Evolutionary conservation across 2,329 filamentous ascomycete genomes (phyloP), one percentile per base, ranked within the genome.

Genomic region (Diaporthe capsici): DNA sequence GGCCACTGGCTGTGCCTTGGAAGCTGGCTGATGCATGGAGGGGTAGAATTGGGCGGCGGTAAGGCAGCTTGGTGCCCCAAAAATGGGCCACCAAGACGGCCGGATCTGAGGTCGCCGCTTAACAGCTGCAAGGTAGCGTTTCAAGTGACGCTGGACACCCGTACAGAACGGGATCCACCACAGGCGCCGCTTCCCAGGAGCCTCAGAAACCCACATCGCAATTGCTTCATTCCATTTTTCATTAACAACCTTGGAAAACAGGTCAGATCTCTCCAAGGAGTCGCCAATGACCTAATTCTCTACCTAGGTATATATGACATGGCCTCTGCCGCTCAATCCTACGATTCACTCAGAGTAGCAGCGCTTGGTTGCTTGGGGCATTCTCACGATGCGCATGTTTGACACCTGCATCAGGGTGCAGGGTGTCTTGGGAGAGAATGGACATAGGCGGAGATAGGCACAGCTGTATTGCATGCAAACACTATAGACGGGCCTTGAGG

Each of bases 11-110:
- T 63, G 58, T 73, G 71, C 71, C 58, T 73, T 73, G 71, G 71
- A 73, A 72, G 71, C 71, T 73, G 70, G 71, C 71, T 73, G 70
- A 60, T 53, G 68, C 68, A 75, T 72, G 72, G 75, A 75, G 73
- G 75, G 75, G 75, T 63, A 57, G 70, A 63, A 67, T 68, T 63
- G 70, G 73, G 74, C 74, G 73, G 75, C 70, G 67, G 47, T 74
- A 75, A 75, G 70, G 73, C 75, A 75, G 67, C 57, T 72, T 72
- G 44, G 71, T 53, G 47, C 39, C 57, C 37, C 57, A 70, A 72
- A 76, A 72, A 31, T 76, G 47, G 75, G 74, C 53, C 61, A 58
- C 57, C 63, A 71, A 67, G 67, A 65, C 61, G 61, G 61, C 58
- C 20, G 49, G 55, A 44, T 60, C 47, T 51, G 39, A 55, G 47